Conservation (phyloP, 2,329 filamentous ascomycete species). For the Cercospora sesami region DNA sequence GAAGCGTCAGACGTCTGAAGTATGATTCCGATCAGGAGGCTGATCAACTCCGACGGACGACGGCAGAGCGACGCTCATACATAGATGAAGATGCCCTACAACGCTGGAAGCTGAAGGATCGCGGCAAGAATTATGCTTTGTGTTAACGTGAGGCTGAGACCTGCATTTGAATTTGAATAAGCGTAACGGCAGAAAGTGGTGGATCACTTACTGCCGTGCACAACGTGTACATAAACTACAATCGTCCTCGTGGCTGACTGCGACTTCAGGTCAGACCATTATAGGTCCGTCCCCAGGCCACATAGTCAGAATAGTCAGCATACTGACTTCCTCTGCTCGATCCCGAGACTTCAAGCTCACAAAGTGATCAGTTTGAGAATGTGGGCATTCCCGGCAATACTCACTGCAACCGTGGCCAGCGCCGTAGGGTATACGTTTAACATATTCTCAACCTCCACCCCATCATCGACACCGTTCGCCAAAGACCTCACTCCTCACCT, state of each 20-base stretch:
- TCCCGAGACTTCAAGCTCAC: not conserved
- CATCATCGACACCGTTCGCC: not conserved
- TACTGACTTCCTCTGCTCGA: not conserved
- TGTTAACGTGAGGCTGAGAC: not conserved
- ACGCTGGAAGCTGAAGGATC: not conserved
- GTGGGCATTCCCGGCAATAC: not conserved
- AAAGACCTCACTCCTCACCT: not conserved
- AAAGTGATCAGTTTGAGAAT: not conserved
- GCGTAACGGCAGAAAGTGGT: not conserved
- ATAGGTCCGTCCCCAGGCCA: not conserved
- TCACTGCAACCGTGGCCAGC: not conserved
- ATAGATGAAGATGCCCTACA: not conserved
- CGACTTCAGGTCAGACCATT: not conserved
- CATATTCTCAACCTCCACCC: not conserved
- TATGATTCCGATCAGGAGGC: not conserved
- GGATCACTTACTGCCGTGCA: not conserved
- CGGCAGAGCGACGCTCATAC: not conserved
- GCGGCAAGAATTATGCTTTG: not conserved
- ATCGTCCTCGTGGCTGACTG: not conserved
- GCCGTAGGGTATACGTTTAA: not conserved
- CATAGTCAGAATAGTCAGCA: not conserved
- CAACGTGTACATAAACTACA: not conserved
- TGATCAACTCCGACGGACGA: not conserved
- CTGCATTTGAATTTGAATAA: not conserved
- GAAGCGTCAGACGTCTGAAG: not conserved